phyloP scores from a whole-genome alignment of 345 rosid species.

The Syzygium aqueum region DNA sequence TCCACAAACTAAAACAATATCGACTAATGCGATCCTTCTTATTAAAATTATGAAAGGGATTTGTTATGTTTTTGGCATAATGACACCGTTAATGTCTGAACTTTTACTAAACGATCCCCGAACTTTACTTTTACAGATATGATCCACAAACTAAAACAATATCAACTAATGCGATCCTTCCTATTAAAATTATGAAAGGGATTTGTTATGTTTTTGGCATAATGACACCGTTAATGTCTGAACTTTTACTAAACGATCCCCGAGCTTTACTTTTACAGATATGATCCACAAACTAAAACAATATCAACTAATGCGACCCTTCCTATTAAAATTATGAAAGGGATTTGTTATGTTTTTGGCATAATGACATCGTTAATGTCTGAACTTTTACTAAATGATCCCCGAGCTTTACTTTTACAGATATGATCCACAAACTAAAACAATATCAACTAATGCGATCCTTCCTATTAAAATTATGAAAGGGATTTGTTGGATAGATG shows the following conservation, averaged over 20 bases:
- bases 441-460: neutral
- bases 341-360: neutral
- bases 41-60: neutral
- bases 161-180: neutral
- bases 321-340: neutral
- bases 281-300: neutral
- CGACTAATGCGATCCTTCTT: neutral
- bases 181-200: neutral
- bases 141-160: neutral
- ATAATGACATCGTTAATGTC: no score
- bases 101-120: no score
- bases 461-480: neutral
- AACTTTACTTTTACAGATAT: neutral
- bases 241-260: no score
- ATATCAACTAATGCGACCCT: neutral
- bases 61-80: neutral
- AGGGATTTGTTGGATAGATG: fast-evolving
- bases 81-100: no score
- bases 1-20: neutral
- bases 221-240: no score
- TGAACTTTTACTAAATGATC: no score
- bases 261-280: fast-evolving
- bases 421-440: neutral
- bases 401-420: fast-evolving
- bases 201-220: neutral